Evolutionary conservation across 179 eudicot genomes (phyloP).

Genomic region (Silene vulgaris): DNA sequence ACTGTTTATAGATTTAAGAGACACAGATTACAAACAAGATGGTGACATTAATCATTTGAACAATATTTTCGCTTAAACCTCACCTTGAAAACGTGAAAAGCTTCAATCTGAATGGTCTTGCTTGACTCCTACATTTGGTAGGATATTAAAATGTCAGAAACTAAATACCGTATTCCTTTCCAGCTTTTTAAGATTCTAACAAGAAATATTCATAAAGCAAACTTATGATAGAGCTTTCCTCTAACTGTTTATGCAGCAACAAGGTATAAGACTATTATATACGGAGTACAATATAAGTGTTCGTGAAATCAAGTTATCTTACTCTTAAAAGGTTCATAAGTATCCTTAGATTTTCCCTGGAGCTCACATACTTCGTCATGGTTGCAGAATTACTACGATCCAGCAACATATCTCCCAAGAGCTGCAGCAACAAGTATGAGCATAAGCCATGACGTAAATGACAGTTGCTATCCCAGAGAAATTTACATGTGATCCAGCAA

Average conservation of each 20-base stretch:
- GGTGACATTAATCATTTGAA: background rate
- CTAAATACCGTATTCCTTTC: background rate
- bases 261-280: background rate
- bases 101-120: constrained; percentile 92
- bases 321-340: constrained; percentile 96
- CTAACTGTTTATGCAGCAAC: background rate
- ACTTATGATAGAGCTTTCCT: background rate
- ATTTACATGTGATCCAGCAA: background rate
- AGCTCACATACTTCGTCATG: constrained; percentile 89
- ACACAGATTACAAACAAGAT: constrained; percentile 8
- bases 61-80: background rate
- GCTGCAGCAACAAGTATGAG: constrained; percentile 29
- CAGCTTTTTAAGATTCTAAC: background rate
- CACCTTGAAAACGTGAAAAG: constrained; percentile 96
- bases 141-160: constrained; percentile 5
- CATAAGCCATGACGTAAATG: background rate
- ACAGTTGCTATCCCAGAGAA: background rate
- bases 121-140: constrained; percentile 58
- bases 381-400: constrained; percentile 91
- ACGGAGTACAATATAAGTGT: no score
- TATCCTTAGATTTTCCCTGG: constrained; percentile 85
- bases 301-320: constrained; percentile 11
- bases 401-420: constrained; percentile 85
- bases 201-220: constrained; percentile 1
- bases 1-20: constrained; percentile 36